Evolutionary conservation across 2,329 filamentous ascomycete species (phyloP), one percentile per base, ranked within the genome.

Genomic region (Hypoxylon sp.): DNA sequence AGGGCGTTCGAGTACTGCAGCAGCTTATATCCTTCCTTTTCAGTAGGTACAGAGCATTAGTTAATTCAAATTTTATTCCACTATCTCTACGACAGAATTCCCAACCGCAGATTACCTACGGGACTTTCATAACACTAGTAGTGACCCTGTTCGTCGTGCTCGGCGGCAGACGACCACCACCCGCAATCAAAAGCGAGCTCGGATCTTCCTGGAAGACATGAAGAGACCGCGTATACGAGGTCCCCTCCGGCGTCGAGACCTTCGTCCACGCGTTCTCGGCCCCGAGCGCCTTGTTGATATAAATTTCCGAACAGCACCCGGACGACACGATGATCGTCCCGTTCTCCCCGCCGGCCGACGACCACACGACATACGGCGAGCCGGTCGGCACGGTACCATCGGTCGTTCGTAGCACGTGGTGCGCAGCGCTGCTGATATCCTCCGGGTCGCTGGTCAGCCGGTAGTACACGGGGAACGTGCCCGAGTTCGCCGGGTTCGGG

Each of bases 121-220:
- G 48, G 8, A 52, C 35, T 6, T 55, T 40, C 26, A 65, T 55
- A 7, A 68, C 62, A 19, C 65, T 67, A 13, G 63, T 50, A 3
- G 62, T 64, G 13, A 68, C 66, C 60, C 70, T 60, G 35, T 77
- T 74, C 32, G 70, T 73, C 12, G 64, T 75, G 41, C 67, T 75
- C 2, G 71, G 70, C 2, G 74, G 76, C 43, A 71, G 63, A n/a
- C 66, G 65, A 1, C 69, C 71, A 0, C 59, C 71, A 8, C 70
- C 71, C 20, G 73, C 70, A 4, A 72, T 71, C 34, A 73, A 63
- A 2, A 67, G 41, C 27, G 54, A 60, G 7, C 32, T 51, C 1
- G 52, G 54, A 32, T 65, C 57, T 31, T 67, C 60, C 30, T 60
- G 51, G 36, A 67, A 49, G 1, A 68, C 60, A 21, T 58, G 52